These are phyloP conservation scores for Taiwanofungus camphoratus DNA, from an alignment of 1,284 basidiomycete genomes.

Conservation along the genomic window DNA sequence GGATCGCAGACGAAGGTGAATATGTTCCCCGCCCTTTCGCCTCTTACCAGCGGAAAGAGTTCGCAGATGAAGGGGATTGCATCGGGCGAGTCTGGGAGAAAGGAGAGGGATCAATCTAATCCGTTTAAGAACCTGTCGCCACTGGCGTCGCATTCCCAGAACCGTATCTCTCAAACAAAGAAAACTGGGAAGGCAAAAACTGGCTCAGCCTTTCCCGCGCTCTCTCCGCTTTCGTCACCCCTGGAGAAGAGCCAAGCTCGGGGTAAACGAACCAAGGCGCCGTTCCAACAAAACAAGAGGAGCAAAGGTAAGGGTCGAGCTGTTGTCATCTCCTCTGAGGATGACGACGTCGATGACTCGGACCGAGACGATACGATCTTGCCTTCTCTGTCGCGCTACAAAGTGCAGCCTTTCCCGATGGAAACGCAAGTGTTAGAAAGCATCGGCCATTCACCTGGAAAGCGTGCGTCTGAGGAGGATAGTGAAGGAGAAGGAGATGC, in stretches of 20 bases:
- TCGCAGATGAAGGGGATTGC: neutral
- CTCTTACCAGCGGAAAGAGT: neutral
- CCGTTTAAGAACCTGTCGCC: constrained; percentile 9
- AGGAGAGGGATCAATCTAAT: neutral
- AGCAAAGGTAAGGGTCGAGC: neutral
- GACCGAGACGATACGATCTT: neutral
- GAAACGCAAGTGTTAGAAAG: constrained; percentile 36
- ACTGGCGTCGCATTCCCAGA: constrained; percentile 4
- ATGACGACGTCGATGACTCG: constrained; percentile 6
- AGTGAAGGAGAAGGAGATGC: constrained; percentile 23
- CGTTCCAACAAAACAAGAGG: neutral
- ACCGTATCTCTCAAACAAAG: neutral
- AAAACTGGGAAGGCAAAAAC: no score
- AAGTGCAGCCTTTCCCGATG: constrained; percentile 46
- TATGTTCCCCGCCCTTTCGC: neutral
- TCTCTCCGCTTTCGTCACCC: constrained; percentile 15
- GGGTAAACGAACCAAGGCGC: constrained; percentile 5
- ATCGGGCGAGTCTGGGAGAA: neutral
- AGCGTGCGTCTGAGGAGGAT: constrained; percentile 31
- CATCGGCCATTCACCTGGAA: constrained; percentile 28
- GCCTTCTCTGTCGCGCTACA: neutral
- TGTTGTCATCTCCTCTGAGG: constrained; percentile 7
- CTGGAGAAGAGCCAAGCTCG: constrained; percentile 4
- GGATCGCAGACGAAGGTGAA: neutral
- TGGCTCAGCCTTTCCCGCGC: constrained; percentile 9